These are phyloP conservation scores for Exophiala lecanii-corni DNA, from an alignment of 2,329 filamentous ascomycete species.

Conservation along the genomic window DNA sequence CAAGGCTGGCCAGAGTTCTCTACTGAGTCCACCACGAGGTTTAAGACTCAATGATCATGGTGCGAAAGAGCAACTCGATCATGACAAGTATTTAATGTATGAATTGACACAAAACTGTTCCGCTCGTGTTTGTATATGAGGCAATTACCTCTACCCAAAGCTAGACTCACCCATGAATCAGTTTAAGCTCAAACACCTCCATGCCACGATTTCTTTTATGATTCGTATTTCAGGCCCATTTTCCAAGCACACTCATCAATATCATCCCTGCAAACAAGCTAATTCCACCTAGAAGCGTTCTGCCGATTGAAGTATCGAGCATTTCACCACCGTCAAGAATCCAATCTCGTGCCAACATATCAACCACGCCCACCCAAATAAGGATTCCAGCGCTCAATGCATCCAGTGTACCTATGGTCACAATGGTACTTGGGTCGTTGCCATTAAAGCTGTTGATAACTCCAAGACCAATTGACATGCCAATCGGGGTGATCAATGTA, in stretches of 20 bases:
- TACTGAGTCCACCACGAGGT: too few relatives aligned
- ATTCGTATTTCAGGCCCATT: slow-evolving; percentile 57
- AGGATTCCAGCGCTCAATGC: slow-evolving; percentile 71
- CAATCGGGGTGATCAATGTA: slow-evolving; percentile 67
- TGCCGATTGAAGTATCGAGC: slow-evolving; percentile 46
- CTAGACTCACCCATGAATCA: too few relatives aligned
- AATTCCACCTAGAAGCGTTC: slow-evolving; percentile 48
- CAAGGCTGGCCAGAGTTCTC: too few relatives aligned
- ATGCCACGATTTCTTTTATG: background rate
- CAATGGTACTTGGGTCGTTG: slow-evolving; percentile 62
- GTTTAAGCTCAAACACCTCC: too few relatives aligned
- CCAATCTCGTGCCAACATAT: slow-evolving; percentile 78
- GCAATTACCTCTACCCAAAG: too few relatives aligned
- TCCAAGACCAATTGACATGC: slow-evolving; percentile 75
- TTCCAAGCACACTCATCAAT: slow-evolving; percentile 68
- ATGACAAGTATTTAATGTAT: too few relatives aligned
- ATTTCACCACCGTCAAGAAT: slow-evolving; percentile 56
- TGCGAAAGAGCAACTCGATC: too few relatives aligned
- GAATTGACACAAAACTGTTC: too few relatives aligned
- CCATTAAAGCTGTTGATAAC: slow-evolving; percentile 68
- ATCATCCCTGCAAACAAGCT: slow-evolving; percentile 59
- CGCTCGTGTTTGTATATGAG: too few relatives aligned
- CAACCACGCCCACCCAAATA: slow-evolving; percentile 73
- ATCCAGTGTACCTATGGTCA: slow-evolving; percentile 70
- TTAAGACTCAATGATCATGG: too few relatives aligned